Evolutionary conservation across 169 alveolate genomes (phyloP).

Genomic region (Plasmodium gallinaceum): DNA sequence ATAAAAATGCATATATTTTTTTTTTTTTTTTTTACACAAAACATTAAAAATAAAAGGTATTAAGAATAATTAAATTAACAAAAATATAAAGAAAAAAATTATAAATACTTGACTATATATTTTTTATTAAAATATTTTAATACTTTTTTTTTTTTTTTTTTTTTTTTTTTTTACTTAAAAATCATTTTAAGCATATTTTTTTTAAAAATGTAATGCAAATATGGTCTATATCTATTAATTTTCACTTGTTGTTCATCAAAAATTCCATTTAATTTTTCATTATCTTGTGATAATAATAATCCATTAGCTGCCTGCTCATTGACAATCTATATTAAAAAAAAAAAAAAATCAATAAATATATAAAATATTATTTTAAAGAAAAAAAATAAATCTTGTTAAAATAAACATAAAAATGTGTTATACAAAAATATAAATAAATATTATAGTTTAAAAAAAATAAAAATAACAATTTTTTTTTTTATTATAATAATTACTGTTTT

Average conservation of each 20-base stretch:
- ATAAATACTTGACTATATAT: too few relatives aligned
- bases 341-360: neutral
- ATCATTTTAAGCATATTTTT: slow-evolving; percentile 43
- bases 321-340: slow-evolving; percentile 46
- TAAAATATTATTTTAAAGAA: neutral
- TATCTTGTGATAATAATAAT: slow-evolving; percentile 69
- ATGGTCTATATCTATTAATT: slow-evolving; percentile 76
- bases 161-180: slow-evolving; percentile 13
- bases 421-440: neutral
- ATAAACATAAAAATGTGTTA: neutral
- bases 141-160: neutral
- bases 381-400: neutral
- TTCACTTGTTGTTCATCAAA: slow-evolving; percentile 75
- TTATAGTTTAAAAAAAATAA: neutral
- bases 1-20: too few relatives aligned
- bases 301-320: slow-evolving; percentile 77
- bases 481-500: slow-evolving; percentile 37
- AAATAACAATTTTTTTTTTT: slow-evolving; percentile 1
- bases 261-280: slow-evolving; percentile 74
- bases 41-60: too few relatives aligned
- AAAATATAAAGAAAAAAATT: too few relatives aligned
- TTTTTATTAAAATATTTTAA: too few relatives aligned
- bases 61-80: too few relatives aligned
- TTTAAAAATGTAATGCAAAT: slow-evolving; percentile 67
- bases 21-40: too few relatives aligned